Conservation (phyloP, 1,284 basidiomycete species). For the Heterobasidion occidentale region DNA sequence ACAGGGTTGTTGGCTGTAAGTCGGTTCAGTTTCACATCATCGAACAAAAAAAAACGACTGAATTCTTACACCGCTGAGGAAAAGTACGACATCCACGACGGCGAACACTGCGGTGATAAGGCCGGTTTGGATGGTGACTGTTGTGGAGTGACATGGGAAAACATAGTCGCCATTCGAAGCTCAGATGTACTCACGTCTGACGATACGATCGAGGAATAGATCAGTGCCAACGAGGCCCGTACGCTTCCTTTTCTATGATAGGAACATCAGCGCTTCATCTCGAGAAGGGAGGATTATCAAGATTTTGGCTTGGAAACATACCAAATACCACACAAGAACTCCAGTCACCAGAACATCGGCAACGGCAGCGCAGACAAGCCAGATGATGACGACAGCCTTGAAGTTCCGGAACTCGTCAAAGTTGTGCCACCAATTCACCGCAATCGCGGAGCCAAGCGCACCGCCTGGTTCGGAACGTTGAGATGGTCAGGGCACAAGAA, state of each 20-base stretch:
- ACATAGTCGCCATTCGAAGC: too few species aligned
- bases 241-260: constrained; percentile 29
- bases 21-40: background rate
- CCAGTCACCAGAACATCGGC: constrained; percentile 23
- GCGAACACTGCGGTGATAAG: constrained; percentile 25
- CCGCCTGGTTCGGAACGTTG: constrained; percentile 16
- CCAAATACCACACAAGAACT: constrained; percentile 25
- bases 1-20: background rate
- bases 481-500: background rate
- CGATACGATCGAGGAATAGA: background rate
- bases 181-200: too few species aligned
- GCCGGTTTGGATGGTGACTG: constrained; percentile 32
- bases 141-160: too few species aligned
- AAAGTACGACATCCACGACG: constrained; percentile 25
- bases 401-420: constrained; percentile 28
- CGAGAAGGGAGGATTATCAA: background rate
- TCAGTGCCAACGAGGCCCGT: constrained; percentile 18
- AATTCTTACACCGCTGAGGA: constrained; percentile 19
- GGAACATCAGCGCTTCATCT: too few species aligned
- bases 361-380: constrained; percentile 25
- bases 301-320: constrained; percentile 3
- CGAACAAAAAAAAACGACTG: background rate
- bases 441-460: constrained; percentile 26
- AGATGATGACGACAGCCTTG: constrained; percentile 27
- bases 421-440: constrained; percentile 23